phyloP scores from a whole-genome alignment of 768 basidiomycete species.

The Tephrocybe sp. region DNA sequence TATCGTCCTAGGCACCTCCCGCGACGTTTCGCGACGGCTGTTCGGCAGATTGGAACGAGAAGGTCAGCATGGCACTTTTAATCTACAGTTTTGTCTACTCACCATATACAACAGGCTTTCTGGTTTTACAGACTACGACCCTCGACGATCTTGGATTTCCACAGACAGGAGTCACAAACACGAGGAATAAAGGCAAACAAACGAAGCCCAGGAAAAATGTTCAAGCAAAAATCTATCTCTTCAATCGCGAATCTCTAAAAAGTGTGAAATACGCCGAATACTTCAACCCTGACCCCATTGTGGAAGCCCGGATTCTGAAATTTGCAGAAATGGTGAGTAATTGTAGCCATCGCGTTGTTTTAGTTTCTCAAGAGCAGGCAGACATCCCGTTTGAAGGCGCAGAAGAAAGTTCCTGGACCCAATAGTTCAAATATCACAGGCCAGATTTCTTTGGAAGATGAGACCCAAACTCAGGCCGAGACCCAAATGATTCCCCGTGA shows the following conservation, averaged over 20 bases:
- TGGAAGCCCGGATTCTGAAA: constrained; percentile 62
- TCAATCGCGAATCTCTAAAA: constrained; percentile 46
- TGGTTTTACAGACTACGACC: constrained; percentile 47
- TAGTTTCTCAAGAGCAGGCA: background rate
- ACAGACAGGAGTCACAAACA: constrained; percentile 36
- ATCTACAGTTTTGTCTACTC: too few relatives aligned
- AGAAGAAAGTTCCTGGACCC: constrained; percentile 8
- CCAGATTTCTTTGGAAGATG: constrained; percentile 10
- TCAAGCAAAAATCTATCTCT: constrained; percentile 56
- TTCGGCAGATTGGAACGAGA: constrained; percentile 69
- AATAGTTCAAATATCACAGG: constrained; percentile 9
- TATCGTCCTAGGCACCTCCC: constrained; percentile 45
- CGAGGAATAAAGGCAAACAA: constrained; percentile 40
- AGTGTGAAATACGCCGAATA: constrained; percentile 59
- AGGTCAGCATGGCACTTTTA: constrained; percentile 36
- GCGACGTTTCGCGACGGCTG: constrained; percentile 55
- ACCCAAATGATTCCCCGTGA: constrained; percentile 21
- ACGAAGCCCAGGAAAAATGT: constrained; percentile 46
- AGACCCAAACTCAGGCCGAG: constrained; percentile 38
- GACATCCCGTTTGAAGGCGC: constrained; percentile 7
- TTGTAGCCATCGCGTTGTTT: background rate
- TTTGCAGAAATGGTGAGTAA: constrained; percentile 53
- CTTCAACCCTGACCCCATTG: constrained; percentile 58
- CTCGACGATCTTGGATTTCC: constrained; percentile 49
- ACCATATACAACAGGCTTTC: constrained; percentile 47